Percentiles rank a stretch among this genome's conserved stretches.
phyloP scores from a whole-genome alignment of 495 filamentous ascomycete species.

The Cercophora newfieldiana region DNA sequence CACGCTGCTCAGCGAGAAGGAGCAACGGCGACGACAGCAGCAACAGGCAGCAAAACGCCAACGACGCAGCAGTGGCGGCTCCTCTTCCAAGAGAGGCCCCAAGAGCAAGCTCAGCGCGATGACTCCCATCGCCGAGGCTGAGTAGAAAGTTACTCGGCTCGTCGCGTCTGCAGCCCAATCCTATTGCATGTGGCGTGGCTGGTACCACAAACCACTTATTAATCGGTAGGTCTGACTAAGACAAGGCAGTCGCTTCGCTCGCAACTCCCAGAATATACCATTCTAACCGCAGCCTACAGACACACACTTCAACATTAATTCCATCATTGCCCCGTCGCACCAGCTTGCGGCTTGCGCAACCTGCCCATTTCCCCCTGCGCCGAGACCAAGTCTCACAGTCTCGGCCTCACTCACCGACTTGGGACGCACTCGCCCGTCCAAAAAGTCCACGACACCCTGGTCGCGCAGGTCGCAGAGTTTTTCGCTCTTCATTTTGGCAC shows the following conservation, averaged over 20 bases:
- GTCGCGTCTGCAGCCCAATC: neutral
- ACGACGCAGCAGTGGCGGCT: conserved; percentile 31
- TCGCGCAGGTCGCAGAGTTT: conserved; percentile 1
- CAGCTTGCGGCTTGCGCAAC: neutral
- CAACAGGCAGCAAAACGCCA: conserved; percentile 29
- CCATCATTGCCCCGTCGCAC: neutral
- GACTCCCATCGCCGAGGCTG: conserved; percentile 50
- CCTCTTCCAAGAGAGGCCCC: conserved; percentile 42
- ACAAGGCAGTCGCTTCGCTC: neutral
- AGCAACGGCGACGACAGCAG: conserved; percentile 38
- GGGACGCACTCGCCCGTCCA: neutral
- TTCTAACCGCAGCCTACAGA: neutral
- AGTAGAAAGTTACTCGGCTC: conserved; percentile 22
- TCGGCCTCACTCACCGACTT: neutral
- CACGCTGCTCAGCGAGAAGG: conserved; percentile 48
- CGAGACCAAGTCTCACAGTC: neutral
- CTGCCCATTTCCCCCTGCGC: neutral
- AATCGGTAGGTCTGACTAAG: conserved; percentile 15
- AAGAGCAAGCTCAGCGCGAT: conserved; percentile 49
- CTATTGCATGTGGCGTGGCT: conserved; percentile 9
- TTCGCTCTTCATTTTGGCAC: neutral
- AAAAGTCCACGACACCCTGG: neutral
- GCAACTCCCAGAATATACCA: neutral
- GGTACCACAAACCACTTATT: conserved; percentile 13
- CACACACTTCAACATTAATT: neutral